Percentiles rank a stretch among this genome's conserved stretches.
Conservation (phyloP, 1,284 basidiomycete genomes). For the Fomitopsis palustris region DNA sequence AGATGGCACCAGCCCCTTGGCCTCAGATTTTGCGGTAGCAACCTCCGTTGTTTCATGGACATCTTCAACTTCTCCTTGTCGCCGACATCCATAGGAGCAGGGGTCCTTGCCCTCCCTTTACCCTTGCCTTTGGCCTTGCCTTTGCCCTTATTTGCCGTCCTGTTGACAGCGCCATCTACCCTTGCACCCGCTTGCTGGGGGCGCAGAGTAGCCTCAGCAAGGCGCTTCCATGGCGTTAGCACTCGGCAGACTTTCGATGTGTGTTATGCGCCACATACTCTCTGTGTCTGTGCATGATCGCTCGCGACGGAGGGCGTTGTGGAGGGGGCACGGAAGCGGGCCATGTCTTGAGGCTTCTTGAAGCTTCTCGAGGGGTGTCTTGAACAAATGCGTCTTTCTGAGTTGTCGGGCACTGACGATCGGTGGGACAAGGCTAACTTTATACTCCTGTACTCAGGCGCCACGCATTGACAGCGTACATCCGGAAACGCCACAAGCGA, state of each 20-base stretch:
- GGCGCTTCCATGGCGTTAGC: neutral
- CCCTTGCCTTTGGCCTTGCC: slow-evolving; percentile 11
- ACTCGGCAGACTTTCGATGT: too few species aligned
- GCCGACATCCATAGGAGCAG: slow-evolving; percentile 3
- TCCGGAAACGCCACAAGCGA: neutral
- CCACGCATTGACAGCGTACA: neutral
- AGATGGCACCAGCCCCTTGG: slow-evolving; percentile 30
- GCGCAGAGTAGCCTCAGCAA: neutral
- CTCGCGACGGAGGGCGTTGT: neutral
- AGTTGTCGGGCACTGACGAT: neutral
- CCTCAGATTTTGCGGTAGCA: neutral
- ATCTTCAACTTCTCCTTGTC: slow-evolving; percentile 13
- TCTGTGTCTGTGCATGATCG: too few species aligned
- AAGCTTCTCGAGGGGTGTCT: neutral
- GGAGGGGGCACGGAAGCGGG: neutral
- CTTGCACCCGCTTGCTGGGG: neutral
- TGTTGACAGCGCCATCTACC: neutral
- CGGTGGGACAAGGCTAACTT: neutral
- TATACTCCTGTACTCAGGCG: neutral
- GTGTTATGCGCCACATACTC: neutral
- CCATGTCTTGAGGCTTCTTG: neutral
- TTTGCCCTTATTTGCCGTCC: neutral
- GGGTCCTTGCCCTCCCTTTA: slow-evolving; percentile 13
- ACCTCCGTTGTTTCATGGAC: slow-evolving; percentile 16
- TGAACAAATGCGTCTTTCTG: neutral